Base-by-base conservation (phyloP, 495 filamentous ascomycete species). In the Xylaria curta region DNA sequence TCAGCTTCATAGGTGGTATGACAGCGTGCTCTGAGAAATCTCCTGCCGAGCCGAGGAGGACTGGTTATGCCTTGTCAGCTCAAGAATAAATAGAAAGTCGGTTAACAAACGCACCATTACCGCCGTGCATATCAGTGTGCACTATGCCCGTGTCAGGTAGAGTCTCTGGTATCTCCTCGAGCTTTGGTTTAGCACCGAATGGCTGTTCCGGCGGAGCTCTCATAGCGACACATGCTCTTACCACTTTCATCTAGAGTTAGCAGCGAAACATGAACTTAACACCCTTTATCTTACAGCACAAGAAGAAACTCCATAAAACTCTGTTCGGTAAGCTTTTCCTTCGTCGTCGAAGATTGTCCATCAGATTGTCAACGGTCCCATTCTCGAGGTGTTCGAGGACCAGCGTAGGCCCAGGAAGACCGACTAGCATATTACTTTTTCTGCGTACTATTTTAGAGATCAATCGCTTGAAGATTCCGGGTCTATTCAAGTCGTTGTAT, bases 151-250 rank as follows among this genome's bases (percentile, higher is more conserved):
- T 10, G 2, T 4, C 19, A 8, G 19, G 15, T 31, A 24, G 26
- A 21, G 8, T 31, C 0, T 10, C 13, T 4, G 49, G 33, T 42
- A 47, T 38, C 28, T 33, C 62, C 62, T 72, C 69, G 9, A 72
- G 62, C 15, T 4, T 6, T n/a, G 53, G 19, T 13, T 17, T 8
- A 17, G 49, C 3, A 21, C 49, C 53, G 4, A 9, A 3, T 38
- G 38, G 62, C 1, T n/a, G 4, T 9, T 51, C 42, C 6, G 51
- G 51, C 1, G 62, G 62, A 12, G 10, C 49, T 6, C 24, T 42
- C 69, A 72, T 66, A 15, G 62, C 69, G 21, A 60, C 21, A 26
- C 69, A 72, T 17, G 69, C 62, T 56, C 62, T 66, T 4, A 66
- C 51, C 51, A 72, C 69, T 71, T 31, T 1, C 4, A 42, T 31